A percentile compares a stretch with the other conserved stretches of the same genome.
These are phyloP conservation scores for Lasiosphaeriaceae sp. DNA, from an alignment of 495 filamentous ascomycete genomes.

Conservation along the genomic window DNA sequence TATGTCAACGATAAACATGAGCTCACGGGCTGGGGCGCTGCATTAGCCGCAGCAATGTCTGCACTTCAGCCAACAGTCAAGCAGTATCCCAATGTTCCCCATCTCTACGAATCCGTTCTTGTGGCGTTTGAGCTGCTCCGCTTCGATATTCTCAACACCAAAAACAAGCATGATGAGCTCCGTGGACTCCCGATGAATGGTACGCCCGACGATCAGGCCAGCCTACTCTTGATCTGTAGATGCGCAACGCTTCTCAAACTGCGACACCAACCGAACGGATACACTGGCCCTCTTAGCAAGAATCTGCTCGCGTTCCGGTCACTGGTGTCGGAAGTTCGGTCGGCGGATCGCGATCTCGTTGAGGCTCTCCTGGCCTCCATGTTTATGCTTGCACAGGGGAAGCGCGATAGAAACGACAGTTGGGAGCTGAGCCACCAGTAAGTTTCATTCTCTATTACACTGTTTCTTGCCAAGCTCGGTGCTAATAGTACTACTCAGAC, in stretches of 20 bases:
- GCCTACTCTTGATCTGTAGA: slow-evolving; percentile 76
- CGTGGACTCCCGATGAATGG: slow-evolving; percentile 50
- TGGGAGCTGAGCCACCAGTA: slow-evolving; percentile 69
- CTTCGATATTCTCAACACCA: slow-evolving; percentile 69
- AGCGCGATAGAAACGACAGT: slow-evolving; percentile 67
- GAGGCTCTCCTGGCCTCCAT: slow-evolving; percentile 77
- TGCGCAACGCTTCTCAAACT: slow-evolving; percentile 79
- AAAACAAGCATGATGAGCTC: slow-evolving; percentile 48
- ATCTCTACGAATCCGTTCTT: slow-evolving; percentile 47
- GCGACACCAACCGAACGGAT: slow-evolving; percentile 79
- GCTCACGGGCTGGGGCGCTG: slow-evolving; percentile 80
- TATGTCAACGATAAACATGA: slow-evolving; percentile 78
- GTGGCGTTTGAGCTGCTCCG: slow-evolving; percentile 77
- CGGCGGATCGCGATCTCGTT: slow-evolving; percentile 71
- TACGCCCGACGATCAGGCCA: slow-evolving; percentile 54
- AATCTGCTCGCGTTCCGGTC: slow-evolving; percentile 85
- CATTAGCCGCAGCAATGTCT: slow-evolving; percentile 64
- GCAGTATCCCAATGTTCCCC: slow-evolving; percentile 51
- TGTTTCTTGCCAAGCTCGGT: neutral
- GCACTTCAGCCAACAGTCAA: slow-evolving; percentile 56
- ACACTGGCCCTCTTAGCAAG: slow-evolving; percentile 89
- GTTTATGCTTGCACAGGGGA: slow-evolving; percentile 72
- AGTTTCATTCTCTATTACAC: slow-evolving; percentile 24
- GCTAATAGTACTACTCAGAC: slow-evolving; percentile 47
- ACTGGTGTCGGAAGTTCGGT: slow-evolving; percentile 72